Evolutionary conservation across 495 filamentous ascomycete species (phyloP).

Genomic region (Haplographium delicatum): DNA sequence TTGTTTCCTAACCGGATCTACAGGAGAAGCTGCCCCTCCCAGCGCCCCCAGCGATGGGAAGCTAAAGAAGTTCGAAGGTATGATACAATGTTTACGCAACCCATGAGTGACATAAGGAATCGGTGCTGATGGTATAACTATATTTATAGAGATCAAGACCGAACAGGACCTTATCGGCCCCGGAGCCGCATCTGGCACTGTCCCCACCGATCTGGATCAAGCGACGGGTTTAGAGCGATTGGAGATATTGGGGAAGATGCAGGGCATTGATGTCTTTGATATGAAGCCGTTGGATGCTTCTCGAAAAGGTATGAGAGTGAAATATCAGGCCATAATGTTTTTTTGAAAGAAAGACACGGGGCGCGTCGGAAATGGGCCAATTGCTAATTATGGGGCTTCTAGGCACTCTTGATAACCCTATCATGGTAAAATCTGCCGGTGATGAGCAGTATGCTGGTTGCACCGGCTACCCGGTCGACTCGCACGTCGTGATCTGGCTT

Average conservation of each 20-base stretch:
- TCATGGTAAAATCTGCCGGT: conserved; percentile 81
- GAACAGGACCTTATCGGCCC: conserved; percentile 78
- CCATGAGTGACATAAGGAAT: no score
- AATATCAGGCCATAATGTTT: conserved; percentile 15
- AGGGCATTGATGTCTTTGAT: conserved; percentile 96
- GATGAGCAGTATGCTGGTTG: conserved; percentile 97
- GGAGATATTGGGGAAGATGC: conserved; percentile 98
- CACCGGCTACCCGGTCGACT: conserved; percentile 90
- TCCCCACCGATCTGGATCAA: conserved; percentile 92
- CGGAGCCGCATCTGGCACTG: conserved; percentile 72
- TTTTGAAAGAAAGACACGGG: background rate
- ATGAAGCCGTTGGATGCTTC: conserved; percentile 93
- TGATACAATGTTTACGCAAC: no score
- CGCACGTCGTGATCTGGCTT: conserved; percentile 85
- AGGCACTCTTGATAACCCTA: conserved; percentile 89
- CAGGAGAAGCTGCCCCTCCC: conserved; percentile 20
- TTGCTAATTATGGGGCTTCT: background rate
- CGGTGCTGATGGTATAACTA: conserved; percentile 14
- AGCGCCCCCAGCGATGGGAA: conserved; percentile 15
- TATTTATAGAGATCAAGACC: conserved; percentile 70
- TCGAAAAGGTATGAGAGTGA: conserved; percentile 59
- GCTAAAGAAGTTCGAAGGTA: conserved; percentile 28
- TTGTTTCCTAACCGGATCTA: background rate
- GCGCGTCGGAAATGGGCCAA: background rate
- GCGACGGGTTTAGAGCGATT: conserved; percentile 95